Evolutionary conservation across 345 rosid genomes (phyloP), one percentile per base, ranked within the genome.

Genomic region (Tarenaya hassleriana): DNA sequence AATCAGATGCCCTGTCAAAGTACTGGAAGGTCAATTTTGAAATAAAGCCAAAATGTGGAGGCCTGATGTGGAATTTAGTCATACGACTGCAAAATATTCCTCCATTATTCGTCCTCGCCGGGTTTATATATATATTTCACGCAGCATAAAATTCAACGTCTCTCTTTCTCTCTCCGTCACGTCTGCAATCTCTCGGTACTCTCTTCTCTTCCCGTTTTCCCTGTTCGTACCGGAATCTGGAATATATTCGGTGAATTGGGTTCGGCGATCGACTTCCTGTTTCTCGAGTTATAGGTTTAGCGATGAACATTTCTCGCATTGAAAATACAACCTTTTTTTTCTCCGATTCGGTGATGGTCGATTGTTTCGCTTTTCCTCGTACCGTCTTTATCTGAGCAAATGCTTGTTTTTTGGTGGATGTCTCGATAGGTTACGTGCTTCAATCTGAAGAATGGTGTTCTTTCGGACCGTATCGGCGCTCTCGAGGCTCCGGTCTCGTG

Each of bases 391-490:
- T 41, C 42, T 35, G 50, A 39, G 7, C 27, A n/a, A 55, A 60
- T 12, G 20, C 11, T 34, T 29, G 53, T 37, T 46, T 53, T 27
- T 32, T 39, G 55, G 65, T 65, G 20, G 60, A 39, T 52, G 50
- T 41, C 44, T 46, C 51, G 7, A 35, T 64, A 69, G 73, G 65
- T 52, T 41, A 51, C 52, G 32, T 33, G 49, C 40, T 33, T 24
- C 3, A 13, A 64, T 48, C 56, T 61, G 13, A 58, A 62, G 58
- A 4, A 88, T 88, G 94, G 91, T 61, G 74, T 80, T 88, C 67
- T 77, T 75, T 58, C 76, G 84, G 52, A 52, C 78, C 63, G 66
- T 78, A 35, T 53, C 86, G 48, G 84, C 84, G 40, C 81, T 88
- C 7, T 63, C 81, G 46, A 70, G 67, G 69, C 82, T 82, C 29